Base-by-base conservation (phyloP, 257 asterid genomes). In the Plantago ovata region DNA sequence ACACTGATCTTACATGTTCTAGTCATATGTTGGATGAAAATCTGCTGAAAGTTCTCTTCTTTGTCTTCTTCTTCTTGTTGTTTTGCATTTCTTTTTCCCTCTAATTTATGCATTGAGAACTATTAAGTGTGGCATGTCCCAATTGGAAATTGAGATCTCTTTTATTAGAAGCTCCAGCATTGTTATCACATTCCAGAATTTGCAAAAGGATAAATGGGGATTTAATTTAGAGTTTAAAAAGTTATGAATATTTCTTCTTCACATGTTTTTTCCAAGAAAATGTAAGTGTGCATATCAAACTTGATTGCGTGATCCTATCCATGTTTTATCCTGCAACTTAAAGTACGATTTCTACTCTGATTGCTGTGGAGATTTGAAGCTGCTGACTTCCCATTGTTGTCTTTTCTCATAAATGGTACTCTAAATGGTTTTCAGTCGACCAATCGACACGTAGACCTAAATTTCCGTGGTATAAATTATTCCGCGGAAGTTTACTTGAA, bases 401-500 rank as follows among this genome's bases (percentile, higher is more conserved):
- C 16, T 38, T 74, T 39, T 61, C 55, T 61, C 39, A 63, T 72
- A 45, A 66, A 41, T 67, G 62, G 51, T 72, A 67, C 66, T 73
- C 61, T 75, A 23, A 70, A 61, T 64, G 65, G 60, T 44, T 84
- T 73, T 63, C 87, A 88, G 98, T 62, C 81, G 38, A 60, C 69
- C 15, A 73, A 76, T 70, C 94, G 77, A 59, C 84, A 82, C 1
- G 80, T 57, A 74, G 95, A 85, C 60, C 85, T 92, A 33, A 88
- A 84, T 48, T 92, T 92, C 15, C 95, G 95, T 65, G 97, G 82
- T 58, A 84, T 88, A 67, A 92, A 92, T 75, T 88, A 92, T 70
- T 92, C 86, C n/a, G 98, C 95, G 38, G 97, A 92, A 63, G 79
- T 92, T 51, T 88, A 80, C 71, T 47, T 92, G 67, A 92, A 92